phyloP scores from a whole-genome alignment of 2,329 filamentous ascomycete species.

The Phialocephala subalpina region DNA sequence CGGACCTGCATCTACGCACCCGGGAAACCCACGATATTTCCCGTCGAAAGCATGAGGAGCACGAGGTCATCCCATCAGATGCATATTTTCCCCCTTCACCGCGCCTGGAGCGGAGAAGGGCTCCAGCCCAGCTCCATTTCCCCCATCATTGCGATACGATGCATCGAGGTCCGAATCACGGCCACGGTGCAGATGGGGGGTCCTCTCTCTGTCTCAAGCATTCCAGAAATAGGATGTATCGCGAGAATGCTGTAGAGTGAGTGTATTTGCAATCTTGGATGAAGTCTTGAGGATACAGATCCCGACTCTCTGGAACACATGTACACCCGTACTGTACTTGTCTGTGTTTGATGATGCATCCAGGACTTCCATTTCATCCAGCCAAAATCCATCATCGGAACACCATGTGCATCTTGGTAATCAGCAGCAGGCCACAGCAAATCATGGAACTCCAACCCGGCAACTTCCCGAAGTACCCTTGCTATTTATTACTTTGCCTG shows the following conservation, averaged over 20 bases:
- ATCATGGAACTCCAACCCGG: not conserved
- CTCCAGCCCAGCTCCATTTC: not conserved
- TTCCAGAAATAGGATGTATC: not conserved
- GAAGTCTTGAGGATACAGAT: not conserved
- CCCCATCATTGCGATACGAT: not conserved
- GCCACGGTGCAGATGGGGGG: slow-evolving; percentile 1
- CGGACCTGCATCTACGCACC: not conserved
- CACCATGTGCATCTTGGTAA: slow-evolving; percentile 3
- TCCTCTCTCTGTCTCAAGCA: not conserved
- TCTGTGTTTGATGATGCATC: slow-evolving; percentile 15
- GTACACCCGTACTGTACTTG: slow-evolving; percentile 8
- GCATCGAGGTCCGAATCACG: slow-evolving; percentile 3
- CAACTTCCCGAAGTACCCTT: not conserved
- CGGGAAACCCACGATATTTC: slow-evolving; percentile 7
- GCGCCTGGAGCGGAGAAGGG: slow-evolving; percentile 14
- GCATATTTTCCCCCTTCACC: slow-evolving; percentile 11
- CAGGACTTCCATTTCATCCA: not conserved
- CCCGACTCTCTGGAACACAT: slow-evolving; percentile 7
- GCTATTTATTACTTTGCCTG: not conserved
- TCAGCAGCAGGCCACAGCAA: not conserved
- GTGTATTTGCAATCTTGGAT: slow-evolving; percentile 17
- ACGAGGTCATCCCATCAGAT: slow-evolving; percentile 12
- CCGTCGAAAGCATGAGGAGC: not conserved
- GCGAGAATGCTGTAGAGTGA: not conserved
- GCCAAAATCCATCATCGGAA: not conserved